Conservation (phyloP, 306 rosid species). For the Pyrus communis region DNA sequence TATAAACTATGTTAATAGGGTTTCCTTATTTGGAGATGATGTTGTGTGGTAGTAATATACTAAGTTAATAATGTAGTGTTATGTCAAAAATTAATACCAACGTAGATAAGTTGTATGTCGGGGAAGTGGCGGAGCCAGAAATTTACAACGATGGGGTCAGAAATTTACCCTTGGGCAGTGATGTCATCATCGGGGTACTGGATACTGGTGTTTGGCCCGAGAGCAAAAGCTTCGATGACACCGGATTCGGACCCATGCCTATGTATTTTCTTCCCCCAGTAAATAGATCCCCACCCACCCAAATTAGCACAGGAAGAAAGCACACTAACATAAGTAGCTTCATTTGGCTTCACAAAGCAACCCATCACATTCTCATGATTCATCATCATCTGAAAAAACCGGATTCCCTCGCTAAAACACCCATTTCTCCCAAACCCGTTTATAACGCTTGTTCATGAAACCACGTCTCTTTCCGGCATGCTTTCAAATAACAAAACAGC, state of each 20-base stretch:
- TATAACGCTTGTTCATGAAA: constrained; percentile 63
- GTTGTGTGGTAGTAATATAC: background rate
- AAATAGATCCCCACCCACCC: too few species aligned
- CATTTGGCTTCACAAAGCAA: constrained; percentile 54
- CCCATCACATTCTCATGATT: constrained; percentile 24
- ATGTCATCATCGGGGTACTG: too few species aligned
- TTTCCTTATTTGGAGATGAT: background rate
- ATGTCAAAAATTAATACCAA: too few species aligned
- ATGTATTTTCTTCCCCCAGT: constrained; percentile 59
- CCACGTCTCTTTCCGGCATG: constrained; percentile 50
- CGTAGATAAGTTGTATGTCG: too few species aligned
- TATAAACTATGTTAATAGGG: background rate
- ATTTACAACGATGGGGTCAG: too few species aligned
- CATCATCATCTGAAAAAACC: constrained; percentile 50
- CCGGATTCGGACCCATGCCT: constrained; percentile 8
- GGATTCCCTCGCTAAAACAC: constrained; percentile 34
- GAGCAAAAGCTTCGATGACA: too few species aligned
- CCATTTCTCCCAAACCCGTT: constrained; percentile 52
- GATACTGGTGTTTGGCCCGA: too few species aligned
- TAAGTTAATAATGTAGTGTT: too few species aligned
- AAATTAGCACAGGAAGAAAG: too few species aligned
- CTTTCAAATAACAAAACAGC: constrained; percentile 39
- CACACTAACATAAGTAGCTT: constrained; percentile 66
- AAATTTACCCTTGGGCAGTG: too few species aligned
- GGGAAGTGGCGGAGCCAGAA: too few species aligned